Evolutionary conservation across 2,329 filamentous ascomycete species (phyloP).

Genomic region (Colletotrichum sp.): DNA sequence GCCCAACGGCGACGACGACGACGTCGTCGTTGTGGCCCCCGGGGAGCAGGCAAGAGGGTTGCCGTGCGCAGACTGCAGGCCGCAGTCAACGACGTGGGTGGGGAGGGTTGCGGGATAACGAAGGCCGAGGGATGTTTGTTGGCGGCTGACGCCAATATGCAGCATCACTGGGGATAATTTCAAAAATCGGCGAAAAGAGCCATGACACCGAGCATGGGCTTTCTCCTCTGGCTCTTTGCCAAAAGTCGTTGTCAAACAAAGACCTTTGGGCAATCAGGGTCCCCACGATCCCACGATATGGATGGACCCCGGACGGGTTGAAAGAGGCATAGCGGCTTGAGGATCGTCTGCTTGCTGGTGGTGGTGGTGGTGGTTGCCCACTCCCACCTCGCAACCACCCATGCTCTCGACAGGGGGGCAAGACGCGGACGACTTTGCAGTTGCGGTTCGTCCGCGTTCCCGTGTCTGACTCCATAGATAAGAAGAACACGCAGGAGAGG

Average conservation of each 20-base stretch:
- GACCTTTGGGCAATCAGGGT: slow-evolving; percentile 4
- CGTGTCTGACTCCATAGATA: slow-evolving; percentile 14
- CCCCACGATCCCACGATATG: slow-evolving; percentile 11
- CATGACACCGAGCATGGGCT: background rate
- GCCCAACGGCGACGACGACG: background rate
- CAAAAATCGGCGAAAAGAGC: background rate
- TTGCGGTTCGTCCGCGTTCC: slow-evolving; percentile 13
- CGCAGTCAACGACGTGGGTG: background rate
- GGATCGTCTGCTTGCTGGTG: background rate
- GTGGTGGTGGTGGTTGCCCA: background rate
- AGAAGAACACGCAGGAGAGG: background rate
- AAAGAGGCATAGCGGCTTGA: slow-evolving; percentile 9
- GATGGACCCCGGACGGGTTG: slow-evolving; percentile 4
- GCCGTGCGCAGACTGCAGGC: background rate
- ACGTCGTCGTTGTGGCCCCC: background rate
- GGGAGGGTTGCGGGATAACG: background rate
- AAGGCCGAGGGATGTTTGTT: background rate
- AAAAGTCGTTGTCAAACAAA: background rate
- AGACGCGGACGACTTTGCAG: background rate
- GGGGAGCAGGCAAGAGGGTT: background rate
- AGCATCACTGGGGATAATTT: background rate
- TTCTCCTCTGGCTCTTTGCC: background rate
- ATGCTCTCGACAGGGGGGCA: background rate
- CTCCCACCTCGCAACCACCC: background rate
- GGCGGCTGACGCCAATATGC: background rate